Conservation (phyloP, 805 yeast genomes). For the Myxozyma geophila region DNA sequence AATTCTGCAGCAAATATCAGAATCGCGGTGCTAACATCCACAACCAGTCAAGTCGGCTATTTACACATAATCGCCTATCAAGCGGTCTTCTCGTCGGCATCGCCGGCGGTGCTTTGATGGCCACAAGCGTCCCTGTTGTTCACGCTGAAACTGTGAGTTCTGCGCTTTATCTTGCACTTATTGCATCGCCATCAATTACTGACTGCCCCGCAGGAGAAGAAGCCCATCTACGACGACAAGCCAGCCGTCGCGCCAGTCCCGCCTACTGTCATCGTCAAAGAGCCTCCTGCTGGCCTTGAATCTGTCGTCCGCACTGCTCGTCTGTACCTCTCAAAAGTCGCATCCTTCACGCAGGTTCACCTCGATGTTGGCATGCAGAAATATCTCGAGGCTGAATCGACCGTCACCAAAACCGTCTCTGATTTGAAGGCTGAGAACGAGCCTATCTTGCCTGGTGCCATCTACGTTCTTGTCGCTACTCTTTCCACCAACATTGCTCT, state of each 20-base stretch:
- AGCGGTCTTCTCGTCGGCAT: slow-evolving; percentile 10
- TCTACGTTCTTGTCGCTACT: slow-evolving; percentile 70
- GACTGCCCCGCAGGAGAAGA: slow-evolving; percentile 29
- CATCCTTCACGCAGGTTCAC: slow-evolving; percentile 34
- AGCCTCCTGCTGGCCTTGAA: slow-evolving; percentile 30
- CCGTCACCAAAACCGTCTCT: slow-evolving; percentile 65
- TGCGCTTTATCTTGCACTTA: background rate
- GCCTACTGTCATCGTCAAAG: slow-evolving; percentile 28
- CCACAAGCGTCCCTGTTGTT: slow-evolving; percentile 1
- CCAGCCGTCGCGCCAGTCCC: slow-evolving; percentile 10
- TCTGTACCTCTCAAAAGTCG: slow-evolving; percentile 44
- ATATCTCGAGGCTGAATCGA: slow-evolving; percentile 64
- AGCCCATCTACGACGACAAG: slow-evolving; percentile 46
- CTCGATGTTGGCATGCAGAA: slow-evolving; percentile 55
- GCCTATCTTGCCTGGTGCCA: slow-evolving; percentile 69
- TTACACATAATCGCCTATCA: slow-evolving; percentile 10
- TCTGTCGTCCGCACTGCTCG: slow-evolving; percentile 23
- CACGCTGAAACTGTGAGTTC: slow-evolving; percentile 22
- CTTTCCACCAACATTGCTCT: slow-evolving; percentile 75
- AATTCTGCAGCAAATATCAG: background rate
- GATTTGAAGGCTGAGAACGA: slow-evolving; percentile 67
- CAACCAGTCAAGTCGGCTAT: slow-evolving; percentile 7
- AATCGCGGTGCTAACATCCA: background rate
- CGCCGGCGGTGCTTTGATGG: slow-evolving; percentile 1
- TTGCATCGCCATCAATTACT: background rate